phyloP scores from a whole-genome alignment of 1,284 basidiomycete species.

The Fistulinella cinereoalba region DNA sequence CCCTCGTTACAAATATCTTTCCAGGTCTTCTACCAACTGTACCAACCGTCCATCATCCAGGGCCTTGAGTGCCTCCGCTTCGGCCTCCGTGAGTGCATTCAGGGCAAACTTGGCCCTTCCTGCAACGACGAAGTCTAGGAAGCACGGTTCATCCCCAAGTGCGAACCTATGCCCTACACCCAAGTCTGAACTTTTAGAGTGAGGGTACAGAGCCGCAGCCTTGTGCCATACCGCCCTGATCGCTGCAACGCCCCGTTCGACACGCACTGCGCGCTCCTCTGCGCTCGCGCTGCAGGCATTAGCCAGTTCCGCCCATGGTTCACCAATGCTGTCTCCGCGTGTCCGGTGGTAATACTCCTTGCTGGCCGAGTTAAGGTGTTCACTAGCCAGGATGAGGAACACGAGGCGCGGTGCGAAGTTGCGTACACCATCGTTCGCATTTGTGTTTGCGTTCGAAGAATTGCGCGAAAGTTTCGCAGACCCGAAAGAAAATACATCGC shows the following conservation, averaged over 20 bases:
- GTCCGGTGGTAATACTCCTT: conserved; percentile 19
- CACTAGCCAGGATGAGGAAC: conserved; percentile 11
- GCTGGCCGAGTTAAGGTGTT: conserved; percentile 23
- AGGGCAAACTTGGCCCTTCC: conserved; percentile 15
- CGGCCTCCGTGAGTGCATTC: conserved; percentile 10
- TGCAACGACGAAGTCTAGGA: conserved; percentile 24
- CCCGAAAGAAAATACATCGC: conserved; percentile 9
- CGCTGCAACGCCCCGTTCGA: conserved; percentile 12
- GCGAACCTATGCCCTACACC: conserved; percentile 16
- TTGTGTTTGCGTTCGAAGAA: not conserved
- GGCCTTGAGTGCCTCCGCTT: conserved; percentile 8
- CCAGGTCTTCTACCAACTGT: conserved; percentile 12
- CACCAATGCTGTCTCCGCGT: conserved; percentile 12
- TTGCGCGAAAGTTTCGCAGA: not conserved
- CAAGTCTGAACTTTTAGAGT: too few relatives aligned
- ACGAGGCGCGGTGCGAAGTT: conserved; percentile 10
- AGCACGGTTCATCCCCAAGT: conserved; percentile 20
- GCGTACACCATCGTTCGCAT: not conserved
- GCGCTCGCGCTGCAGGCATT: not conserved
- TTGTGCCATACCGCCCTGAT: conserved; percentile 2
- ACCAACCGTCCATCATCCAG: conserved; percentile 13
- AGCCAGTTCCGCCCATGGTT: conserved; percentile 16
- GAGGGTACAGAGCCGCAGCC: not conserved
- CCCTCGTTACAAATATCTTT: conserved; percentile 12
- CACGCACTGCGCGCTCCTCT: conserved; percentile 8